Conservation (phyloP, 768 basidiomycete species). For the Russula olivacea region DNA sequence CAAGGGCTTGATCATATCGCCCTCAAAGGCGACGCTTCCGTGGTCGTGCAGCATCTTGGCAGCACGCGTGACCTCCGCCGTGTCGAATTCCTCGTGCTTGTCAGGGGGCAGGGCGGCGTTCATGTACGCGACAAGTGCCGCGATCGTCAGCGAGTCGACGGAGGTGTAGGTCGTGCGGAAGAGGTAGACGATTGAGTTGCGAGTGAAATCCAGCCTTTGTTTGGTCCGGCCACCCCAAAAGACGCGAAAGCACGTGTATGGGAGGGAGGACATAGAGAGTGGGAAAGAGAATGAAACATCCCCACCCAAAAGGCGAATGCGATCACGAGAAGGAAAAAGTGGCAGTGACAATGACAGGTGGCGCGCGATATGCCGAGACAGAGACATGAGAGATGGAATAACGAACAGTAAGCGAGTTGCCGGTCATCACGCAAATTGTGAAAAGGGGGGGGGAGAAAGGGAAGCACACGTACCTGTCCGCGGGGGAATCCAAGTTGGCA, state of each 20-base stretch:
- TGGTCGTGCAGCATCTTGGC: slow-evolving; percentile 31
- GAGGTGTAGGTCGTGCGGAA: slow-evolving; percentile 62
- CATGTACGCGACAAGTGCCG: slow-evolving; percentile 60
- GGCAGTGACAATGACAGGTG: background rate
- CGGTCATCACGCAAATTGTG: slow-evolving; percentile 16
- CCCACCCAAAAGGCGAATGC: background rate
- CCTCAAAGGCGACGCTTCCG: slow-evolving; percentile 31
- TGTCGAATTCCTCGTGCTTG: slow-evolving; percentile 80
- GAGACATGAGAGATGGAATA: background rate
- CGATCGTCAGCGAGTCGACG: slow-evolving; percentile 64
- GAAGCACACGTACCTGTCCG: slow-evolving; percentile 50
- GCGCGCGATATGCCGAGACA: background rate
- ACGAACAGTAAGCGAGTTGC: background rate
- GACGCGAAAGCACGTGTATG: background rate
- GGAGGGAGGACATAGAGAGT: background rate
- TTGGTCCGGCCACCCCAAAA: background rate
- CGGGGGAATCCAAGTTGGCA: slow-evolving; percentile 55
- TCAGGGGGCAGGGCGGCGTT: slow-evolving; percentile 75
- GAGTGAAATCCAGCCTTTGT: slow-evolving; percentile 54
- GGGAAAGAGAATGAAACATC: background rate
- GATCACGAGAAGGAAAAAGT: background rate
- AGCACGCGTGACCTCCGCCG: slow-evolving; percentile 50
- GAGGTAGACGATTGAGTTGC: slow-evolving; percentile 54
- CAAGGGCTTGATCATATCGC: slow-evolving; percentile 31
- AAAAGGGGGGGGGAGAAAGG: slow-evolving; percentile 11